Conservation (phyloP, 805 yeast genomes). For the Wickerhamia fluorescens region DNA sequence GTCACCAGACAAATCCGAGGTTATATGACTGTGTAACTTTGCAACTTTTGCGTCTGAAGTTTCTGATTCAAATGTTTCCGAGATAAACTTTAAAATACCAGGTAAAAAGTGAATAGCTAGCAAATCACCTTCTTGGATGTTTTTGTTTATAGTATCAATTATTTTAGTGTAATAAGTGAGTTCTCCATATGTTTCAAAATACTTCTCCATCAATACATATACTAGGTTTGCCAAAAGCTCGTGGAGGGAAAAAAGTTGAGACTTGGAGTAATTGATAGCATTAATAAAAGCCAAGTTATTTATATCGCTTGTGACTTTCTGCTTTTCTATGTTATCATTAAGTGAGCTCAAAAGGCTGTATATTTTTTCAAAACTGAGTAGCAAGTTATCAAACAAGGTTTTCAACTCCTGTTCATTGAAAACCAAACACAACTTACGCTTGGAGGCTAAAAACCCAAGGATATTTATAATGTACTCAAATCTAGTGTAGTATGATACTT, state of each 20-base stretch:
- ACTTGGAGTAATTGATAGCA: slow-evolving; percentile 50
- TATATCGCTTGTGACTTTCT: slow-evolving; percentile 46
- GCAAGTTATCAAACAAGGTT: slow-evolving; percentile 32
- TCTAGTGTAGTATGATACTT: slow-evolving; percentile 60
- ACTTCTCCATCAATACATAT: slow-evolving; percentile 41
- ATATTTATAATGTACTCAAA: slow-evolving; percentile 69
- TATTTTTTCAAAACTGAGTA: slow-evolving; percentile 51
- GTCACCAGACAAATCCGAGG: slow-evolving; percentile 22
- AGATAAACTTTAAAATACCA: slow-evolving; percentile 40
- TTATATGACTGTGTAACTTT: slow-evolving; percentile 33
- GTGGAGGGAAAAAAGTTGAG: slow-evolving; percentile 58
- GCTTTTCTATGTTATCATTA: slow-evolving; percentile 41
- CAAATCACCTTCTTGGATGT: slow-evolving; percentile 53
- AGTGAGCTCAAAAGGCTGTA: slow-evolving; percentile 51
- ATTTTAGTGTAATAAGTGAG: slow-evolving; percentile 30
- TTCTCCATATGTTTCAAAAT: slow-evolving; percentile 22
- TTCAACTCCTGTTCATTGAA: slow-evolving; percentile 7
- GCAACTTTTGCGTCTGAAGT: slow-evolving; percentile 24
- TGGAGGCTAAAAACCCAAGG: slow-evolving; percentile 26
- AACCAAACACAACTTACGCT: slow-evolving; percentile 16
- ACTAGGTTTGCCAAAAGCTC: slow-evolving; percentile 64
- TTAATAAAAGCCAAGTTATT: slow-evolving; percentile 32
- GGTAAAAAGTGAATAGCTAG: slow-evolving; percentile 63
- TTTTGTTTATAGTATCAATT: slow-evolving; percentile 36
- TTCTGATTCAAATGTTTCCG: slow-evolving; percentile 35